A percentile compares a stretch with the other conserved stretches of the same genome.
These are phyloP conservation scores for Pseudopyrenochaeta lycopersici DNA, from an alignment of 2,329 filamentous ascomycete genomes.

Conservation along the genomic window DNA sequence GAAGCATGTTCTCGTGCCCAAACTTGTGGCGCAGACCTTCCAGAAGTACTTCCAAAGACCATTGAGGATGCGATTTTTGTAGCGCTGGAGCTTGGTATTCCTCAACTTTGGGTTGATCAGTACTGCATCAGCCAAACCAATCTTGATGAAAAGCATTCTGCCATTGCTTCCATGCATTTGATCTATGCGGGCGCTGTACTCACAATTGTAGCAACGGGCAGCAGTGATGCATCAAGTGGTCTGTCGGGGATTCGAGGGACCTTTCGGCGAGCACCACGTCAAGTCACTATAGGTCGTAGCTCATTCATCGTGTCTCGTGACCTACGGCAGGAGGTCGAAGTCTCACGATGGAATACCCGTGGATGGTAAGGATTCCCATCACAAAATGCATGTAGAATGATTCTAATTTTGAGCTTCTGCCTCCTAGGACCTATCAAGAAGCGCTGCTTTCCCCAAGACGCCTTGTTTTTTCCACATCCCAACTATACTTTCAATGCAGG, in stretches of 20 bases:
- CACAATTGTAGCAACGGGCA: conserved; percentile 7
- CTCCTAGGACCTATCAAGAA: conserved; percentile 51
- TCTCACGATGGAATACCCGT: background rate
- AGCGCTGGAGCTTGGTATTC: conserved; percentile 2
- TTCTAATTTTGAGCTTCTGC: conserved; percentile 8
- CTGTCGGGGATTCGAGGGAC: too few relatives aligned
- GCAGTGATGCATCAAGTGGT: too few relatives aligned
- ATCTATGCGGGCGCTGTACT: conserved; percentile 15
- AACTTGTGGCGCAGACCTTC: too few relatives aligned
- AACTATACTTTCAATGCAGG: conserved; percentile 45
- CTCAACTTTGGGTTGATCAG: conserved; percentile 4
- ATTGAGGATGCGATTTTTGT: conserved; percentile 8
- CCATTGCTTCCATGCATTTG: conserved; percentile 12
- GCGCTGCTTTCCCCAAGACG: conserved; percentile 47
- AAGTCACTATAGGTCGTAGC: too few relatives aligned
- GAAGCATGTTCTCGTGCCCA: too few relatives aligned
- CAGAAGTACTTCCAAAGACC: background rate
- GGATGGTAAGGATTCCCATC: background rate
- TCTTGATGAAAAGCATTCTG: conserved; percentile 1
- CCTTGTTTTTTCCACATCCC: conserved; percentile 46
- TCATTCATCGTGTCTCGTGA: too few relatives aligned
- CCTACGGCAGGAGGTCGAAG: too few relatives aligned
- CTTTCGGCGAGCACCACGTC: too few relatives aligned
- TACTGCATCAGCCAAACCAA: conserved; percentile 12
- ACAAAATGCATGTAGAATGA: too few relatives aligned